Conservation (phyloP, 1,284 basidiomycete genomes). For the Apiotrichum akiyoshidainum region DNA sequence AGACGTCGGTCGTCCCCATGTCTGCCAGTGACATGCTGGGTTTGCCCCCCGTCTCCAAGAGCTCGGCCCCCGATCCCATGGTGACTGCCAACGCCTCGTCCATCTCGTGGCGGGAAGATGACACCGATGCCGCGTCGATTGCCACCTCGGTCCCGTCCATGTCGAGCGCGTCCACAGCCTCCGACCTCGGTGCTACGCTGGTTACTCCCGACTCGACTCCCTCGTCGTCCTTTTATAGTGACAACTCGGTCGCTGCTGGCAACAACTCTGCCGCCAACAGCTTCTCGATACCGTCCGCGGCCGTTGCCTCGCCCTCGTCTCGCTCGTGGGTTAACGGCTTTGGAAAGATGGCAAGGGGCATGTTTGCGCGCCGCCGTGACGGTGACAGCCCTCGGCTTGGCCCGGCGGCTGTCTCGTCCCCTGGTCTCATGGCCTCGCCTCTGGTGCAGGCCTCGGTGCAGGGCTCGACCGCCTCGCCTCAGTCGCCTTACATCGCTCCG, state of each 20-base stretch:
- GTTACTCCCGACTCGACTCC: slow-evolving; percentile 22
- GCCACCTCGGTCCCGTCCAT: slow-evolving; percentile 21
- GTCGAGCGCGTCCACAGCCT: slow-evolving; percentile 8
- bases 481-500: slow-evolving; percentile 17
- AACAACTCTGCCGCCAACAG: background rate
- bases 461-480: slow-evolving; percentile 5
- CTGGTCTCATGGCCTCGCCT: slow-evolving; percentile 7
- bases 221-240: slow-evolving; percentile 16
- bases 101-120: slow-evolving; percentile 13
- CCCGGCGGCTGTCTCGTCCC: background rate
- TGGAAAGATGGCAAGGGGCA: slow-evolving; percentile 39
- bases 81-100: slow-evolving; percentile 4
- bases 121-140: slow-evolving; percentile 18
- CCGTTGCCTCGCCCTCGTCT: slow-evolving; percentile 11
- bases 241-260: slow-evolving; percentile 3
- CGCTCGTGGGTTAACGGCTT: slow-evolving; percentile 40
- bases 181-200: slow-evolving; percentile 6
- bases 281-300: slow-evolving; percentile 1
- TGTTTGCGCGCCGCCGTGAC: slow-evolving; percentile 25
- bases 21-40: slow-evolving; percentile 22
- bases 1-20: slow-evolving; percentile 18
- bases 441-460: background rate
- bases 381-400: slow-evolving; percentile 14
- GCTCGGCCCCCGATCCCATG: slow-evolving; percentile 18
- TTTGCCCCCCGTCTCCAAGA: slow-evolving; percentile 3